A percentile compares a stretch with the other conserved stretches of the same genome.
These are phyloP conservation scores for Hypoxylon sp. DNA, from an alignment of 2,329 filamentous ascomycete genomes.

Conservation along the genomic window DNA sequence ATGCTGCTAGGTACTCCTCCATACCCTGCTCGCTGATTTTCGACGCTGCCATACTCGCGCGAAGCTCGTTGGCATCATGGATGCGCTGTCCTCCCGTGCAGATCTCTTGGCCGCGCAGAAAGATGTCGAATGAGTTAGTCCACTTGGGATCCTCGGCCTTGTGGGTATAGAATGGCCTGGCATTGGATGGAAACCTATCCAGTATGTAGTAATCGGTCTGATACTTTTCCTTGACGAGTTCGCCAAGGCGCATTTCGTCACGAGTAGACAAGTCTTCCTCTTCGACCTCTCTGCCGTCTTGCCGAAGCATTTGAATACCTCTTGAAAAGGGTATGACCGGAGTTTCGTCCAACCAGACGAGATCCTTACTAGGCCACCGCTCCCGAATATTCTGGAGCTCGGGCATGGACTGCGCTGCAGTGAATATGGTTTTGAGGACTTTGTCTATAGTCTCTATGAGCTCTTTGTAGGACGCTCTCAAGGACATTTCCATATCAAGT, in stretches of 20 bases:
- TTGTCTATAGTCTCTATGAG: constrained; percentile 82
- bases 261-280: constrained; percentile 87
- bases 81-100: constrained; percentile 94
- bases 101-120: constrained; percentile 93
- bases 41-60: constrained; percentile 79
- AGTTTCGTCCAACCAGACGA: constrained; percentile 89
- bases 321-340: constrained; percentile 85
- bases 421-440: constrained; percentile 85
- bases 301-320: constrained; percentile 83
- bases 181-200: constrained; percentile 89
- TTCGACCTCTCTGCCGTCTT: constrained; percentile 80
- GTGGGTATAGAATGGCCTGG: constrained; percentile 93
- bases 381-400: constrained; percentile 85
- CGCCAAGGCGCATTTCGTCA: constrained; percentile 89
- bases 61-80: constrained; percentile 81
- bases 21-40: constrained; percentile 84
- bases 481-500: constrained; percentile 92
- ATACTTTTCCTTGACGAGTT: constrained; percentile 89
- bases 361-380: constrained; percentile 87
- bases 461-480: constrained; percentile 90
- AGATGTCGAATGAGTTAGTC: constrained; percentile 96
- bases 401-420: constrained; percentile 64
- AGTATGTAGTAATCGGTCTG: constrained; percentile 93
- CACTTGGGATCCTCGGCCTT: constrained; percentile 66
- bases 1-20: constrained; percentile 92